Evolutionary conservation across 345 rosid genomes (phyloP).

Genomic region (Laguncularia racemosa): DNA sequence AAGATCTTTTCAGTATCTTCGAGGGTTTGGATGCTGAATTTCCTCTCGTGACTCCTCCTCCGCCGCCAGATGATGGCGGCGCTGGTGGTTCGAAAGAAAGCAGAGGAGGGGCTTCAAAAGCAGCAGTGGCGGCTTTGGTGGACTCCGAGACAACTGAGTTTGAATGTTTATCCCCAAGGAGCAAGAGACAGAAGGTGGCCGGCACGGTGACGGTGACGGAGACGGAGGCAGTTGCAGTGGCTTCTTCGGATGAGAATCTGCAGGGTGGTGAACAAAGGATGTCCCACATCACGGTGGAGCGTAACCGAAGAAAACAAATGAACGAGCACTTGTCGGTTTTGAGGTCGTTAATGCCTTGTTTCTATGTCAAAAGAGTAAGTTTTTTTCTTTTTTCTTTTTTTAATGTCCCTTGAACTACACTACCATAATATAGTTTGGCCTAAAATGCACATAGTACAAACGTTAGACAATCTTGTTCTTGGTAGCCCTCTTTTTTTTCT

Average conservation of each 20-base stretch:
- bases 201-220: too few species aligned
- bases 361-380: slow-evolving; percentile 93
- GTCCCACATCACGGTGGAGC: slow-evolving; percentile 91
- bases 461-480: too few species aligned
- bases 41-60: slow-evolving; percentile 41
- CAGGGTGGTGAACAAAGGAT: slow-evolving; percentile 32
- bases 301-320: slow-evolving; percentile 98
- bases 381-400: too few species aligned
- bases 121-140: background rate
- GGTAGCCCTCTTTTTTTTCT: too few species aligned
- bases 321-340: slow-evolving; percentile 77
- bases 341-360: slow-evolving; percentile 93
- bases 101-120: slow-evolving; percentile 34
- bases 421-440: too few species aligned
- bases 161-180: slow-evolving; percentile 27
- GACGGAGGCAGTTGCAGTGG: too few species aligned
- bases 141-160: slow-evolving; percentile 26
- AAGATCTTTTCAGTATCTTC: slow-evolving; percentile 72
- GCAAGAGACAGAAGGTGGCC: slow-evolving; percentile 37
- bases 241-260: slow-evolving; percentile 17
- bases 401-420: too few species aligned
- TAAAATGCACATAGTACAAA: too few species aligned
- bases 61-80: background rate
- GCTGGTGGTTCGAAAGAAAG: background rate
- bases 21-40: slow-evolving; percentile 65